A percentile compares a stretch with the other conserved stretches of the same genome.
Conservation (phyloP, 1,284 basidiomycete species). For the Trametes pubescens region DNA sequence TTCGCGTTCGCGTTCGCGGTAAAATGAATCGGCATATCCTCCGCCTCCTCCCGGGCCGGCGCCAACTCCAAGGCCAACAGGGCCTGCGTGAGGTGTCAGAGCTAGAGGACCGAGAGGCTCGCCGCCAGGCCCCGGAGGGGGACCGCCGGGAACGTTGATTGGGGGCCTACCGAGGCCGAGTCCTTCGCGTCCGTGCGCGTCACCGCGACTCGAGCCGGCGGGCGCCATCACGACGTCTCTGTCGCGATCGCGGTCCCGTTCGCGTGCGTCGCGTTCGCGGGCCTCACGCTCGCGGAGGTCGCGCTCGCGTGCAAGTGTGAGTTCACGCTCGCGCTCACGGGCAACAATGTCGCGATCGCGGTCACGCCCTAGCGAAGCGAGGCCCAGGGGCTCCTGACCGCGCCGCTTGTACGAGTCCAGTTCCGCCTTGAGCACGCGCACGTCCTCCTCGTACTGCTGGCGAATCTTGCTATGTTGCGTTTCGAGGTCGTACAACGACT, state of each 20-base stretch:
- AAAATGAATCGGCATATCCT: constrained; percentile 39
- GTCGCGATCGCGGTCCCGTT: constrained; percentile 40
- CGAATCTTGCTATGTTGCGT: constrained; percentile 76
- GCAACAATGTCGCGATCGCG: constrained; percentile 39
- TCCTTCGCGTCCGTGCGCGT: constrained; percentile 39
- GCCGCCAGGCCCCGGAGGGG: constrained; percentile 33
- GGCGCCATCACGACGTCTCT: constrained; percentile 36
- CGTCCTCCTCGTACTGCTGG: constrained; percentile 79
- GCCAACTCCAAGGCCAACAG: constrained; percentile 41
- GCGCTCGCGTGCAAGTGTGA: constrained; percentile 28
- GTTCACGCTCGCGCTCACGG: constrained; percentile 33
- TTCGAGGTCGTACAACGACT: constrained; percentile 83
- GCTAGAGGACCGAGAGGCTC: constrained; percentile 37
- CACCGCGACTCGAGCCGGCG: constrained; percentile 29
- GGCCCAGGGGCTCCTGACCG: constrained; percentile 49
- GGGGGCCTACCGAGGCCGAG: constrained; percentile 40
- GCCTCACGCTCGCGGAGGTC: constrained; percentile 34
- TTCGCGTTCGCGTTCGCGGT: constrained; percentile 44
- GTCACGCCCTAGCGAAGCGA: constrained; percentile 45
- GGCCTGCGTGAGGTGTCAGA: constrained; percentile 38
- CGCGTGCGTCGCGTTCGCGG: constrained; percentile 13
- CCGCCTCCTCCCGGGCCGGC: constrained; percentile 41
- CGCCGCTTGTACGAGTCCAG: constrained; percentile 44
- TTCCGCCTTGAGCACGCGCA: constrained; percentile 49
- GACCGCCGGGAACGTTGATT: constrained; percentile 25